Evolutionary conservation across 805 yeast species (phyloP), one percentile per base, ranked within the genome.

Genomic region (Kluyveromyces dobzhanskii): DNA sequence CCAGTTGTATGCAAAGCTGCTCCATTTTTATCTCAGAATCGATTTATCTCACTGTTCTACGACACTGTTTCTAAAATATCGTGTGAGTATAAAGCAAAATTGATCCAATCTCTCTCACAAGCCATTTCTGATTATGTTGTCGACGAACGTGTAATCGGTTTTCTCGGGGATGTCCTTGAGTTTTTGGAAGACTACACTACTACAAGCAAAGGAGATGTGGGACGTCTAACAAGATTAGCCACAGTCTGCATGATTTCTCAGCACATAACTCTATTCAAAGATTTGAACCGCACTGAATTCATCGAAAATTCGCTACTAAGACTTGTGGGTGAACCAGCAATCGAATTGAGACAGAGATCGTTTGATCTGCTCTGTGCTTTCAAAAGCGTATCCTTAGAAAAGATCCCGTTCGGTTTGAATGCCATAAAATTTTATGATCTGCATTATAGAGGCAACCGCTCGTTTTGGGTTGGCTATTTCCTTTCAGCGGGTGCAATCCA

Each of bases 181-280:
- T 71, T 75, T 25, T 57, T 90, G 11, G 79, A 80, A 44, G 96
- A 88, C 50, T 86, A 87, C 55, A 75, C 94, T 0, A 62, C 73
- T 2, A 83, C 90, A 0, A 75, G 75, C 19, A 82, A 85, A 51
- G 97, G 97, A 8, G 97, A 88, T 61, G 88, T 87, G n/a, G 97
- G 97, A 2, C 75, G 85, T 34, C 71, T 76, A 49, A 72, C 86
- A 1, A 64, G 97, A 34, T 45, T 54, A 1, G 69, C 79, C 0
- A 65, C 79, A 1, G 54, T 82, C 2, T 27, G 47, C 4, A 49
- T 76, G 2, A 55, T 79, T 0, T 37, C 44, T 0, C 30, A 47
- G 1, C 66, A 70, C 44, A 28, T 49, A n/a, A 9, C 9, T 4
- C 12, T 43, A 12, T 30, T 31, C n/a, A 32, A 21, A 11, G 34